Percentiles rank a stretch among this genome's conserved stretches.
These are phyloP conservation scores for Ceratorhiza oryzae-sativae DNA, from an alignment of 1,284 basidiomycete species.

Conservation along the genomic window DNA sequence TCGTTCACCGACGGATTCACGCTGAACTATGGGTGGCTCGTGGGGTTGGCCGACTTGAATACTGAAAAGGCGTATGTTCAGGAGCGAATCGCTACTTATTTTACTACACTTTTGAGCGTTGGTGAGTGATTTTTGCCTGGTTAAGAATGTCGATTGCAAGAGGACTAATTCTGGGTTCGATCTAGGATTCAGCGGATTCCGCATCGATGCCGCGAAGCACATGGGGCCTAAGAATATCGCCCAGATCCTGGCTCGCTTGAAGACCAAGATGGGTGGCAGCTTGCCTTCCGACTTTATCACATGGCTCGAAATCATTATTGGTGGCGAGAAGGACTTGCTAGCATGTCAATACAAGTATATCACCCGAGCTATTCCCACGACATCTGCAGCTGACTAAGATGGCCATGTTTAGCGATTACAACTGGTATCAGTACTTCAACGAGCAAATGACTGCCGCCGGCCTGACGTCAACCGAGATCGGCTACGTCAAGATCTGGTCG, in stretches of 20 bases:
- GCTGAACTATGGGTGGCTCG: constrained; percentile 33
- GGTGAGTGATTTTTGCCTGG: constrained; percentile 4
- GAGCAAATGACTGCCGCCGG: constrained; percentile 34
- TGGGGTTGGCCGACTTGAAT: constrained; percentile 31
- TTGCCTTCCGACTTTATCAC: constrained; percentile 31
- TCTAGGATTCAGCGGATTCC: constrained; percentile 35
- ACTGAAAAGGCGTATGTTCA: constrained; percentile 29
- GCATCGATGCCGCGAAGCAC: constrained; percentile 34
- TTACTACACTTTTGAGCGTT: constrained; percentile 27
- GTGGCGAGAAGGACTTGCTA: constrained; percentile 33
- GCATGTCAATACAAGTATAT: constrained; percentile 35
- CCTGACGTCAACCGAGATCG: constrained; percentile 32
- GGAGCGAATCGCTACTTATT: constrained; percentile 35
- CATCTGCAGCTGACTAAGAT: background rate
- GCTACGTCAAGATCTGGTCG: constrained; percentile 34
- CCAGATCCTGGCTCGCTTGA: constrained; percentile 24
- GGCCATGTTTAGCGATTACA: constrained; percentile 10
- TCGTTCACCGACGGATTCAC: constrained; percentile 35
- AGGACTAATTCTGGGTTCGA: background rate
- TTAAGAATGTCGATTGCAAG: too few relatives aligned
- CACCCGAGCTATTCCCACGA: background rate
- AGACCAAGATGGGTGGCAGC: constrained; percentile 36
- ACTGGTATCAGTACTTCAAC: constrained; percentile 36
- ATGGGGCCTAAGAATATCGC: constrained; percentile 34
- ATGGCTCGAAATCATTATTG: constrained; percentile 34